These are phyloP conservation scores for Saccharomyces paradoxus DNA, from an alignment of 805 yeast genomes.

Conservation along the genomic window DNA sequence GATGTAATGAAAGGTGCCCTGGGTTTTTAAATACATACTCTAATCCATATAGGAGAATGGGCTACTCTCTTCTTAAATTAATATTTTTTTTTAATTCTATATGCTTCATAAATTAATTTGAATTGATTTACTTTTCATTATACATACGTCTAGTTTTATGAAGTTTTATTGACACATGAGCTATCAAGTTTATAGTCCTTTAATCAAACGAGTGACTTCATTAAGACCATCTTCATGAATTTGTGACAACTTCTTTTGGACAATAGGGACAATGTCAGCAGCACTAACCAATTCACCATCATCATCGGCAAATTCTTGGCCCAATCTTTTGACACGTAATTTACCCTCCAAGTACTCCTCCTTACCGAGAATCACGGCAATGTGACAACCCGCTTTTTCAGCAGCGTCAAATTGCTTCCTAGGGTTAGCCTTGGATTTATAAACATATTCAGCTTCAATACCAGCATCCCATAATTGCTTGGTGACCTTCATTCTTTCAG, in stretches of 20 bases:
- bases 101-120: not conserved
- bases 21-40: conserved; percentile 33
- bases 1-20: conserved; percentile 41
- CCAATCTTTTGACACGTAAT: conserved; percentile 78
- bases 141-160: not conserved
- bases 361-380: conserved; percentile 90
- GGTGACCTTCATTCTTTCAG: conserved; percentile 84
- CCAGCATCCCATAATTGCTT: conserved; percentile 81
- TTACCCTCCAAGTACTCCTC: conserved; percentile 78
- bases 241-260: conserved; percentile 46
- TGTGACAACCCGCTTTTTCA: conserved; percentile 82
- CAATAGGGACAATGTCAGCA: conserved; percentile 48
- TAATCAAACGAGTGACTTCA: conserved; percentile 55
- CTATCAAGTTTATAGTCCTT: conserved; percentile 36
- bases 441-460: conserved; percentile 83
- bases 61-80: not conserved
- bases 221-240: conserved; percentile 47
- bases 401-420: conserved; percentile 98
- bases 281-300: conserved; percentile 73
- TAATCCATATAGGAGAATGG: not conserved
- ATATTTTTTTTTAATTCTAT: not conserved
- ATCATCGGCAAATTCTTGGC: conserved; percentile 79
- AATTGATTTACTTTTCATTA: not conserved
- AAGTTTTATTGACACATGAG: not conserved
- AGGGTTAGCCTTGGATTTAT: conserved; percentile 87